A percentile compares a stretch with the other conserved stretches of the same genome.
Conservation (phyloP, 2,329 filamentous ascomycete species). For the Alternaria infectoria region DNA sequence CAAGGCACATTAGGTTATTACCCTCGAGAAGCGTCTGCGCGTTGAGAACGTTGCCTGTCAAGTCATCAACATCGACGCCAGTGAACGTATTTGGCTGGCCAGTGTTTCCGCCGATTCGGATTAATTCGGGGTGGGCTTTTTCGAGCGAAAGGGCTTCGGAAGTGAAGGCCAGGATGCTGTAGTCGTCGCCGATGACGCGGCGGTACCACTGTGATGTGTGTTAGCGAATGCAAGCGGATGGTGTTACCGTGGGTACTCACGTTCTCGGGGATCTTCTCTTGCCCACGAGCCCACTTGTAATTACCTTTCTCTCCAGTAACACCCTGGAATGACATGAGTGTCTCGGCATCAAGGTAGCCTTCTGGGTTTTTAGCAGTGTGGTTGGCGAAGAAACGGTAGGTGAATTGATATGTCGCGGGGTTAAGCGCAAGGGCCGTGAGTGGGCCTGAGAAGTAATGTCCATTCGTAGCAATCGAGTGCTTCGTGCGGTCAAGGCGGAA, state of each 20-base stretch:
- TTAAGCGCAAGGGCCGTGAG: conserved; percentile 23
- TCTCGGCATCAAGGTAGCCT: conserved; percentile 22
- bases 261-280: conserved; percentile 29
- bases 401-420: conserved; percentile 9
- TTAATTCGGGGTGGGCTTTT: conserved; percentile 13
- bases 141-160: conserved; percentile 12
- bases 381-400: conserved; percentile 28
- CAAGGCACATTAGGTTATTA: conserved; percentile 27
- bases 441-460: conserved; percentile 20
- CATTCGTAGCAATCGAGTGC: conserved; percentile 22
- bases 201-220: conserved; percentile 10
- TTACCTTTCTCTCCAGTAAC: conserved; percentile 26
- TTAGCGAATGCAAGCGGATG: conserved; percentile 12
- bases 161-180: conserved; percentile 1
- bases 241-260: conserved; percentile 14
- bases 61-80: conserved; percentile 21
- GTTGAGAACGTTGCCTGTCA: conserved; percentile 28
- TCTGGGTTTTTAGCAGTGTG: conserved; percentile 27
- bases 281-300: conserved; percentile 23
- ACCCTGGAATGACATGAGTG: conserved; percentile 25
- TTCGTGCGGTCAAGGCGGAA: conserved; percentile 26
- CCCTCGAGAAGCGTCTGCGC: conserved; percentile 17
- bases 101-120: conserved; percentile 26
- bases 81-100: conserved; percentile 25
- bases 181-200: conserved; percentile 21